Conservation (phyloP, 1,284 basidiomycete species). For the Boletus sp. region DNA sequence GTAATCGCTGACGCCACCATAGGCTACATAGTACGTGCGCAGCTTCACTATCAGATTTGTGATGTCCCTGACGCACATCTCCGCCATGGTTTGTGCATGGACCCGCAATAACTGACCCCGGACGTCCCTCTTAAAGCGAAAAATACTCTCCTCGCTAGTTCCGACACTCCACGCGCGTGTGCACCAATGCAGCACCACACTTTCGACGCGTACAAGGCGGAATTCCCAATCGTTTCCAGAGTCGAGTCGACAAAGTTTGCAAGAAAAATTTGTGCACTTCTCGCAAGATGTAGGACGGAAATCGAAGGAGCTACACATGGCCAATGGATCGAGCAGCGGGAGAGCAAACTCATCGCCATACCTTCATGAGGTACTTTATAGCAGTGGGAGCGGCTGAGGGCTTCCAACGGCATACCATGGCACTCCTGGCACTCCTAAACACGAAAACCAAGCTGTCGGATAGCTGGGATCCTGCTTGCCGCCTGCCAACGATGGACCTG, state of each 20-base stretch:
- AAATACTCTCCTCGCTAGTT: slow-evolving; percentile 2
- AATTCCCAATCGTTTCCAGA: neutral
- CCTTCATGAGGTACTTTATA: too few relatives aligned
- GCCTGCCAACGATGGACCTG: neutral
- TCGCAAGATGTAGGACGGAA: too few relatives aligned
- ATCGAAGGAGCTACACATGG: neutral
- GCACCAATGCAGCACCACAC: fast-evolving
- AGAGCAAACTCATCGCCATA: neutral
- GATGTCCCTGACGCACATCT: too few relatives aligned
- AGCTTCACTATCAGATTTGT: too few relatives aligned
- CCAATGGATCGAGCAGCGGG: neutral
- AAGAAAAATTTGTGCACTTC: neutral
- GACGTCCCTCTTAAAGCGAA: too few relatives aligned
- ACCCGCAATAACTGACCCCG: too few relatives aligned
- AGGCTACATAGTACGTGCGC: too few relatives aligned
- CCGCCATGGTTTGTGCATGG: too few relatives aligned
- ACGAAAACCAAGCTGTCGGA: neutral
- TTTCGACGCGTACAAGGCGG: too few relatives aligned
- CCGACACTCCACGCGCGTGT: neutral
- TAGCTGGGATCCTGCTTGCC: too few relatives aligned
- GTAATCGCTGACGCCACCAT: too few relatives aligned
- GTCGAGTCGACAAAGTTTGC: neutral
- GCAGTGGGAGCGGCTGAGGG: too few relatives aligned
- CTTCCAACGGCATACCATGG: neutral
- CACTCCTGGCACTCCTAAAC: neutral